Evolutionary conservation across 768 basidiomycete species (phyloP).

Genomic region (Porpolomopsis calyptriformis): DNA sequence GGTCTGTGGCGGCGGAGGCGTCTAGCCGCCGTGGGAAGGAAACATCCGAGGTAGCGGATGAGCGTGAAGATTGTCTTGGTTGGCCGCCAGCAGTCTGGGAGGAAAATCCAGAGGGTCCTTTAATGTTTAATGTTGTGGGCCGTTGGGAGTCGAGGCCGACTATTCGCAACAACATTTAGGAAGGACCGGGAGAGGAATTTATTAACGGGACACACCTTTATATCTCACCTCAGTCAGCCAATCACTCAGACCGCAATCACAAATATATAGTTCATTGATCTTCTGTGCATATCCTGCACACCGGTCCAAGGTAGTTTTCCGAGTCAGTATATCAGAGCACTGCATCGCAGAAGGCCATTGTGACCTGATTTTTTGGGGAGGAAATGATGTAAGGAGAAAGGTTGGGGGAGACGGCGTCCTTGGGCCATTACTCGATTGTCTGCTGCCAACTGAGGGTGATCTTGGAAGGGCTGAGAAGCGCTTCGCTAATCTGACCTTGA

Average conservation of each 20-base stretch:
- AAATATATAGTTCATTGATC: constrained; percentile 69
- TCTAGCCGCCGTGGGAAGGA: constrained; percentile 77
- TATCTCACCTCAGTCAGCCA: constrained; percentile 55
- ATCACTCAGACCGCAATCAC: constrained; percentile 67
- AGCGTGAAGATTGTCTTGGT: constrained; percentile 57
- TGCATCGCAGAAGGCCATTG: constrained; percentile 57
- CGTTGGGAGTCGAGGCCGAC: not conserved
- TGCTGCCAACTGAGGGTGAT: constrained; percentile 51
- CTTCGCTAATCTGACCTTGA: constrained; percentile 26
- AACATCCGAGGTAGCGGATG: constrained; percentile 62
- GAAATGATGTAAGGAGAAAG: constrained; percentile 11
- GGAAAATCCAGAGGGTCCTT: not conserved
- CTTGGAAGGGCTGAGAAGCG: constrained; percentile 53
- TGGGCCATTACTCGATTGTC: constrained; percentile 19
- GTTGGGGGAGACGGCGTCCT: constrained; percentile 19
- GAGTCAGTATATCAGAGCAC: constrained; percentile 50
- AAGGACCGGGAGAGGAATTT: constrained; percentile 4
- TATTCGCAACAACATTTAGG: constrained; percentile 9
- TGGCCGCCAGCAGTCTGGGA: constrained; percentile 25
- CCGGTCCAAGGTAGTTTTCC: constrained; percentile 52
- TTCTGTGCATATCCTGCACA: constrained; percentile 67
- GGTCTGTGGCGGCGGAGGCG: constrained; percentile 67
- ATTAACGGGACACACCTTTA: constrained; percentile 34
- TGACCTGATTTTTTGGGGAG: constrained; percentile 22
- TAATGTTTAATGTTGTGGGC: not conserved